Base-by-base conservation (phyloP, 345 rosid genomes). In the Hibiscus syriacus region DNA sequence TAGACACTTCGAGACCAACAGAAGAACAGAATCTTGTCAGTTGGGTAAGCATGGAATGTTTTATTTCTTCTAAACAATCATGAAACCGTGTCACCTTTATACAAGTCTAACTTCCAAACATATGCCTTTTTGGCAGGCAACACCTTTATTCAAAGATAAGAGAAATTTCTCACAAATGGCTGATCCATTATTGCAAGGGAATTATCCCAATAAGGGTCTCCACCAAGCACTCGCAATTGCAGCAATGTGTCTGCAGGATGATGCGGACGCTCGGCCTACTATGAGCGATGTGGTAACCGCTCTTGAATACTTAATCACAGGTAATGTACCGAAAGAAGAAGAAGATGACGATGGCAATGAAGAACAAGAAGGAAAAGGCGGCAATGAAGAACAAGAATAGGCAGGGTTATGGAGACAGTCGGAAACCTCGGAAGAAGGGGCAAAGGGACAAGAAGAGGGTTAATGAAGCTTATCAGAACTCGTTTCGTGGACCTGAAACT, bases 181-280 rank as follows among this genome's bases (percentile, higher is more conserved):
- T 38, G 96, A 90, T 71, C 96, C 93, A 19, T 76, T 81, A 75
- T 83, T 90, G 12, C 80, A 78, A 55, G 90, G 80, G 8, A 78
- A 81, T 25, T 90, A 77, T 55, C 90, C 91, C 0, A 6, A 72
- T n/a, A 90, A 83, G 66, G 84, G 79, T 55, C 79, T 90, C 39
- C 79, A 84, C 76, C 93, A 87, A 79, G 93, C 93, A 38, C 88
- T 90, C 73, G 96, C 93, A 22, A 74, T 90, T 4, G 91, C 96
- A 71, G 90, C 93, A 6, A 86, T 90, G 96, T 90, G 96, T 68
- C 83, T 90, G 23, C 96, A 90, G 71, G 96, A 85, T 69, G 96
- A 86, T 69, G 93, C 84, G 34, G 48, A 36, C 2, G 80, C 81
- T 2, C 66, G 96, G 56, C 96, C 96, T 10, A 55, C 78, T 74